These are phyloP conservation scores for Nannochloris sp. DNA, from an alignment of 139 green algal species.

Conservation along the genomic window DNA sequence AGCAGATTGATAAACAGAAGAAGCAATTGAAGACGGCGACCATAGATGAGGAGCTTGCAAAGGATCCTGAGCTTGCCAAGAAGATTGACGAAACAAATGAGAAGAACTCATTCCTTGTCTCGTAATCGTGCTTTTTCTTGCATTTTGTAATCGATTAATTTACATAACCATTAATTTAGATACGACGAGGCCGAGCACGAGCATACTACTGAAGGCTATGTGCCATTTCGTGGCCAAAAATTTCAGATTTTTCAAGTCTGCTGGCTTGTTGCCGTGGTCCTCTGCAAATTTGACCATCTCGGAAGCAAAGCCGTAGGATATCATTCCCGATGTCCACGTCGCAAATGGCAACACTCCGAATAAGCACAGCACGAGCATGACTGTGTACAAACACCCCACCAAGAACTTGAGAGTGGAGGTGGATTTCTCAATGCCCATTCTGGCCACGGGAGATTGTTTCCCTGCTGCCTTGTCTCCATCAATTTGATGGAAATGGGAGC, in stretches of 20 bases:
- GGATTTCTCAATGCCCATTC: slow-evolving; percentile 51
- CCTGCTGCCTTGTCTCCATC: slow-evolving; percentile 61
- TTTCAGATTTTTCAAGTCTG: slow-evolving; percentile 21
- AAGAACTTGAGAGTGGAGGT: slow-evolving; percentile 21
- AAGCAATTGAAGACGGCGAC: slow-evolving; percentile 20
- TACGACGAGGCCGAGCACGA: slow-evolving; percentile 23
- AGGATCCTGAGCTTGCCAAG: slow-evolving; percentile 20
- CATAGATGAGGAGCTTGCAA: slow-evolving; percentile 28
- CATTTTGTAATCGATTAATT: slow-evolving; percentile 4
- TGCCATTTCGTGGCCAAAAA: slow-evolving; percentile 30
- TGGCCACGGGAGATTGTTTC: slow-evolving; percentile 82
- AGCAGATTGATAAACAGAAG: slow-evolving; percentile 7
- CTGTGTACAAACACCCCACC: slow-evolving; percentile 18
- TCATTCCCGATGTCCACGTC: slow-evolving; percentile 20
- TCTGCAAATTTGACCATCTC: slow-evolving; percentile 32
- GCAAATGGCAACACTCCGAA: slow-evolving; percentile 25
- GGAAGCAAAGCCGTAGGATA: slow-evolving; percentile 22
- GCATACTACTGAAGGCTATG: slow-evolving; percentile 25
- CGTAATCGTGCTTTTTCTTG: neutral
- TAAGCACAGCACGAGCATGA: slow-evolving; percentile 12
- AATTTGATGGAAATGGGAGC: slow-evolving; percentile 91
- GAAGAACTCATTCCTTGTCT: slow-evolving; percentile 16
- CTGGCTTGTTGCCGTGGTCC: slow-evolving; percentile 9
- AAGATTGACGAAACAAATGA: slow-evolving; percentile 22
- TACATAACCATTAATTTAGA: slow-evolving; percentile 21